phyloP scores from a whole-genome alignment of 257 asterid genomes.

The Agastache rugosa region DNA sequence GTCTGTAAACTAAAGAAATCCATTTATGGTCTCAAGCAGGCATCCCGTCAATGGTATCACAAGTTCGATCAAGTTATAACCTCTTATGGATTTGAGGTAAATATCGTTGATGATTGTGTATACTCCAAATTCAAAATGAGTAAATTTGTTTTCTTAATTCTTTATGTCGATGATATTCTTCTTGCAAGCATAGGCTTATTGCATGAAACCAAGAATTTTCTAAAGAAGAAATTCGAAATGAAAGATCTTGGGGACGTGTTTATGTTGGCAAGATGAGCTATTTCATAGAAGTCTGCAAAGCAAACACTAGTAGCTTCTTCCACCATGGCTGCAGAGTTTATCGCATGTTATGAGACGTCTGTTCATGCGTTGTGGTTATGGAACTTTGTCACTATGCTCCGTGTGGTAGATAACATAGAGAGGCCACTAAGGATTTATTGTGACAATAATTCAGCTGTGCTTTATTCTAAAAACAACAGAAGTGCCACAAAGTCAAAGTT shows the following conservation, averaged over 20 bases:
- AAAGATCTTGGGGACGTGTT: not conserved
- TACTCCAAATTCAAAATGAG: not conserved
- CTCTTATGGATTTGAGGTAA: not conserved
- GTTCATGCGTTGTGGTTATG: not conserved
- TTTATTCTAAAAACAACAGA: not conserved
- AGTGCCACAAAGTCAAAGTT: not conserved
- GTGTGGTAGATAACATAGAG: not conserved
- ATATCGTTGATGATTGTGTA: not conserved
- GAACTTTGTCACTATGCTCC: not conserved
- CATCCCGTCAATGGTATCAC: not conserved
- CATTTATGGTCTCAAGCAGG: not conserved
- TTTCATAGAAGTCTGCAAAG: constrained; percentile 25
- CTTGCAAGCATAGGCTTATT: not conserved
- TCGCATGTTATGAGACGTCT: not conserved
- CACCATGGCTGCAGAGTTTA: constrained; percentile 1
- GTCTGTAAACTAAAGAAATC: not conserved
- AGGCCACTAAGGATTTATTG: not conserved
- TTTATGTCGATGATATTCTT: not conserved
- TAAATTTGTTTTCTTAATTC: not conserved
- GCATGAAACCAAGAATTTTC: not conserved
- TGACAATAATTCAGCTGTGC: not conserved
- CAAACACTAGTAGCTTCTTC: constrained; percentile 13
- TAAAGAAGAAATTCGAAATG: not conserved
- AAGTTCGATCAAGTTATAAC: not conserved
- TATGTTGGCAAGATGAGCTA: constrained; percentile 12